Evolutionary conservation across 1,139 yeast species (phyloP), one percentile per base, ranked within the genome.

Genomic region (Candida pseudocylindracea): DNA sequence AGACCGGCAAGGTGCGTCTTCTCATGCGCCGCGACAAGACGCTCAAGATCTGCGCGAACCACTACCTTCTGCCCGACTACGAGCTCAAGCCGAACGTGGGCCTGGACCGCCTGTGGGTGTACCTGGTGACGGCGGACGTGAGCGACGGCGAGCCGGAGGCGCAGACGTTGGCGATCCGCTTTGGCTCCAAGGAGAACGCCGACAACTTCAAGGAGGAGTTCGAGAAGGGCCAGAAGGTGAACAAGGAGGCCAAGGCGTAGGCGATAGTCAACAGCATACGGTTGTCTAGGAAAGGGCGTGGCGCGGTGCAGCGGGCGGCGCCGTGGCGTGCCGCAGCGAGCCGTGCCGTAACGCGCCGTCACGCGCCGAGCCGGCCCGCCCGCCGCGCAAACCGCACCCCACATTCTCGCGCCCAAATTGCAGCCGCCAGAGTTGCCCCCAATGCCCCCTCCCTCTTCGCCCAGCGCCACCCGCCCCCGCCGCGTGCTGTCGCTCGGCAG

Each of bases 21-120:
- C 66, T 88, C 51, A 88, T 88, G 98, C 80, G 98, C 69, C 81
- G 98, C 62, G 98, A 88, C 62, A 88, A 88, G 65, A 88, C 96
- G 36, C 69, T 85, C 51, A 88, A 88, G 67, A 76, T 91, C 48
- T 88, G 98, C 58, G 98, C 98, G 46, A 88, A 88, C 63, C 98
- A 88, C 58, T 71, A 73, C 57, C 73, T 88, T 45, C 61, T 80
- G 32, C 72, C 93, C 38, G 93, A 80, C 42, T 81, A 79, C 57
- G 71, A 61, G 45, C 70, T 88, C 54, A 79, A 72, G 53, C 83
- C 95, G 45, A 88, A 88, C 51, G 88, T 88, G 41, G 98, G 98
- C 35, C 74, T 92, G 39, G 98, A 88, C 55, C 75, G 95, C 63
- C 81, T 95, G 28, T 88, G 98, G 98, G 98, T 88, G 41, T 88